These are phyloP conservation scores for Diplodia intermedia DNA, from an alignment of 2,329 filamentous ascomycete species.

Conservation along the genomic window DNA sequence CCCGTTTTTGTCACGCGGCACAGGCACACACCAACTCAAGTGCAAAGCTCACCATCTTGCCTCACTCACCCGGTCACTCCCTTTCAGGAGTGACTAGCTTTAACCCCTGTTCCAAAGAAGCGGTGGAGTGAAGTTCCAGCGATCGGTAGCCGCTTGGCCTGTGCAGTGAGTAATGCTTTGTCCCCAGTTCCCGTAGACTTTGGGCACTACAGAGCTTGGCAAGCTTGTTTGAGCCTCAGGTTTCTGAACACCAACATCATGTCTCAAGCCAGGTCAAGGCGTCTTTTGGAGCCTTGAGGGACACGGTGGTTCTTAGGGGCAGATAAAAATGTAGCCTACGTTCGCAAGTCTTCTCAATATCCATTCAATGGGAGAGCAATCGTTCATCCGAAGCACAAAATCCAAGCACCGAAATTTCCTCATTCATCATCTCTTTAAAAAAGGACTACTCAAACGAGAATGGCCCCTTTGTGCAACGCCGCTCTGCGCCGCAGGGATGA, in stretches of 20 bases:
- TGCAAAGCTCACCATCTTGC: background rate
- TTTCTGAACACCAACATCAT: background rate
- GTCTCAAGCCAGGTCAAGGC: background rate
- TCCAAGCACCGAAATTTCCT: background rate
- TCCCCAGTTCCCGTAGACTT: background rate
- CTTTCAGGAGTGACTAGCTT: background rate
- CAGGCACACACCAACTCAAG: background rate
- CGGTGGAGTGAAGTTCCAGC: background rate
- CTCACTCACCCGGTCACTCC: background rate
- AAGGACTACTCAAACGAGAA: background rate
- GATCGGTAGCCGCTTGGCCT: background rate
- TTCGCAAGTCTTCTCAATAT: background rate
- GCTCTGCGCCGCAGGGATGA: background rate
- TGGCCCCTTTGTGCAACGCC: background rate
- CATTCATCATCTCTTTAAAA: background rate
- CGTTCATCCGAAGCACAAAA: background rate
- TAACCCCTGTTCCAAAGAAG: background rate
- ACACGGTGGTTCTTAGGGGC: background rate
- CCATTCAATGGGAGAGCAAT: background rate
- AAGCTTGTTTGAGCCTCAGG: conserved; percentile 5
- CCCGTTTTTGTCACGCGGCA: background rate
- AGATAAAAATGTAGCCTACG: background rate
- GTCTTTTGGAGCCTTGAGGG: background rate
- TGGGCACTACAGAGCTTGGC: background rate
- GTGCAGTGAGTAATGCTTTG: background rate